Evolutionary conservation across 1,139 yeast species (phyloP), one percentile per base, ranked within the genome.

Genomic region (Candida gigantensis): DNA sequence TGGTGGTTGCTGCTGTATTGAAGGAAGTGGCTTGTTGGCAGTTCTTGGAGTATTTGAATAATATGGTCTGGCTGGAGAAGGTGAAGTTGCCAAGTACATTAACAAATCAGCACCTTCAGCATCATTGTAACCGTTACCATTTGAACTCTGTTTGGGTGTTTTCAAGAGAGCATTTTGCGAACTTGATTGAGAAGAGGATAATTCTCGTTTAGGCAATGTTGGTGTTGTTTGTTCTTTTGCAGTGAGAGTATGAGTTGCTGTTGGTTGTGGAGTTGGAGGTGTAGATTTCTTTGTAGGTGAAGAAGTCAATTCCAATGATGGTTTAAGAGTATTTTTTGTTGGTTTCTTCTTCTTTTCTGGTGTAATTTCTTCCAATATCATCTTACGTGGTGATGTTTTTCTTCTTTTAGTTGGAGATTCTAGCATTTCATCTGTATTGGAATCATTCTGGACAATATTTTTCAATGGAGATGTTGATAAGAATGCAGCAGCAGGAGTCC

Each of bases 51-150:
- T 66, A 41, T 56, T 55, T n/a, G 32, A 29, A 51, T 51, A 59
- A 47, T 54, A 58, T 4, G 68, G 64, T 36, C 67, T 69, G 1
- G 83, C 81, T 0, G 90, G 88, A 0, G 92, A 83, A 1, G 96
- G 96, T 3, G 95, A 84, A 4, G 94, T 84, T 3, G 95, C 95
- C 50, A 87, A 68, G 56, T 78, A 87, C 79, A 87, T 76, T 43
- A 87, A 69, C 44, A 87, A 63, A 55, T 84, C 94, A 1, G 95
- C 96, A 5, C 95, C 96, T 56, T 83, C 89, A 36, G 82, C 86
- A 41, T 77, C 81, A 39, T 72, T 60, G 48, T 61, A 51, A 8
- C 37, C 39, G 7, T 28, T 18, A 25, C 32, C 17, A 36, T 8
- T 46, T 32, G 35, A 44, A 13, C n/a, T 17, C 29, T 32, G 37